Evolutionary conservation across 2,329 filamentous ascomycete species (phyloP), one percentile per base, ranked within the genome.

Genomic region (Epichloe aotearoae): DNA sequence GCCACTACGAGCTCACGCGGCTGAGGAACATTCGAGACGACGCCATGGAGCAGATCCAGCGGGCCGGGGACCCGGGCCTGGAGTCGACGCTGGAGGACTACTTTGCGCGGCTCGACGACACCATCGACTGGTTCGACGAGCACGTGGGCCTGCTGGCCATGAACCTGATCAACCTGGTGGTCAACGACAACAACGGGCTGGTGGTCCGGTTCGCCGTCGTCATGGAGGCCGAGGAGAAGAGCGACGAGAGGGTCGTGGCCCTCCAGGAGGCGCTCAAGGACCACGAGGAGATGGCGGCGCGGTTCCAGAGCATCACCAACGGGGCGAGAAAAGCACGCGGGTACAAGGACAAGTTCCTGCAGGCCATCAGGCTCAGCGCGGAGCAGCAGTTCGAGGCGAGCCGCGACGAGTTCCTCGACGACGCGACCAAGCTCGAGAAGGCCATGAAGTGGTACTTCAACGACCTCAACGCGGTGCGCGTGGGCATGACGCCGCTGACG

Each of bases 391-490:
- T 96, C 59, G 80, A 82, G 12, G 74, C 80, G 53, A 78, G 82
- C 40, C 80, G 82, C 52, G 79, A 85, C 50, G 78, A 82, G 45
- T 97, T 98, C 65, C 70, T 91, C 49, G 85, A 84, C 38, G 88
- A 97, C 62, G 87, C 93, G 0, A 78, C 83, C 47, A 82, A 80
- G 60, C 74, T 98, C 45, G 87, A 94, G 56, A 95, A 95, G 72
- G 82, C 80, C 57, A 80, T 95, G 69, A 86, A 86, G 62, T 98
- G 93, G 93, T 98, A 83, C 69, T 98, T 97, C 72, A 96, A 97
- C 70, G 91, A 98, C 65, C 77, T 98, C 38, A 95, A 94, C 66
- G 89, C 88, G 3, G 91, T 96, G 62, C 89, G 91, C 67, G 77
- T 94, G 55, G 91, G 93, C 62, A 95, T 98, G 87, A 80, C 86